Conservation (phyloP, 1,139 yeast genomes). For the Blastobotrys serpentis region DNA sequence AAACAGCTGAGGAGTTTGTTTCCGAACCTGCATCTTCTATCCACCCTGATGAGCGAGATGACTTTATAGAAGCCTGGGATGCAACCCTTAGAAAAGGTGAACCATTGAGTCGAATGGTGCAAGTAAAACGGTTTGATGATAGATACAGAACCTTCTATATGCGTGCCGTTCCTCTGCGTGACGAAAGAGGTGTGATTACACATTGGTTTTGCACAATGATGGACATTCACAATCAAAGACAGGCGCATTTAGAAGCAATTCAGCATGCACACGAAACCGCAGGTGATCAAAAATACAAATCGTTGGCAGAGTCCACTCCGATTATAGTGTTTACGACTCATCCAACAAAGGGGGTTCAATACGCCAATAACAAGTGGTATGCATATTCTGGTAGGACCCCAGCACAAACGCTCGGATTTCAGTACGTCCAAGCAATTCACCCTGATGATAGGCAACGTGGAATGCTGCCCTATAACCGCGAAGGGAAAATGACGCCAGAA, state of each 20-base stretch:
- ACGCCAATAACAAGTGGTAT: constrained; percentile 39
- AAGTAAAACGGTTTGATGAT: constrained; percentile 38
- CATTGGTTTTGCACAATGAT: constrained; percentile 41
- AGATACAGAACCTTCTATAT: constrained; percentile 35
- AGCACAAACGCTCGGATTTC: constrained; percentile 35
- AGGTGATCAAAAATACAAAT: constrained; percentile 37
- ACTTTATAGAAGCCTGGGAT: constrained; percentile 33
- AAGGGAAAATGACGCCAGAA: constrained; percentile 17
- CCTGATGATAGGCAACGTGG: constrained; percentile 37
- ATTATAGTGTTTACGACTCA: constrained; percentile 38
- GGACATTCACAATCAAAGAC: constrained; percentile 39
- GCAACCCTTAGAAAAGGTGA: constrained; percentile 35
- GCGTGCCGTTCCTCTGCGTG: constrained; percentile 38
- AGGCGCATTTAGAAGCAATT: constrained; percentile 37
- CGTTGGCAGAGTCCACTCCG: constrained; percentile 39
- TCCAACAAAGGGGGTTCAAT: constrained; percentile 34
- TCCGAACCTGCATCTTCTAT: constrained; percentile 29
- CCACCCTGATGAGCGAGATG: constrained; percentile 36
- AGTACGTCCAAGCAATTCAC: constrained; percentile 32
- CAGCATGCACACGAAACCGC: constrained; percentile 36
- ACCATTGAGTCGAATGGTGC: constrained; percentile 34
- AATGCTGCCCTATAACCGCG: constrained; percentile 24
- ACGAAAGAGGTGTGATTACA: constrained; percentile 35
- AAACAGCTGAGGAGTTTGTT: constrained; percentile 34
- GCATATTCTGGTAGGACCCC: constrained; percentile 35